phyloP scores from a whole-genome alignment of 2,329 filamentous ascomycete species.

The Atkinsonella hypoxylon region DNA sequence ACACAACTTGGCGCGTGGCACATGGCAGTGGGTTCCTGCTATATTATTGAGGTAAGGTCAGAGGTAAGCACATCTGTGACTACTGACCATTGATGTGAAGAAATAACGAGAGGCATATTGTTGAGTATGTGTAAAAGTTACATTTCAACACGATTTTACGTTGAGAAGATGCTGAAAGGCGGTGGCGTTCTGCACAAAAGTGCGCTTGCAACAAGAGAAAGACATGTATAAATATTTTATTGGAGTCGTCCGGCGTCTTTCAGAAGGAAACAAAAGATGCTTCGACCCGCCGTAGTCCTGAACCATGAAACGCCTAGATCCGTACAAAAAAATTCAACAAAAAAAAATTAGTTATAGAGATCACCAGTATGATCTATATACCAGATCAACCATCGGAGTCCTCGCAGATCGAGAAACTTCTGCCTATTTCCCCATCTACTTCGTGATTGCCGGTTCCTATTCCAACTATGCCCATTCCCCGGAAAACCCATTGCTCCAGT shows the following conservation, averaged over 20 bases:
- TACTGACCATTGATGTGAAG: slow-evolving; percentile 17
- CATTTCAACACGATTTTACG: neutral
- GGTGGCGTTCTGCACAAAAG: neutral
- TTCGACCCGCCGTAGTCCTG: slow-evolving; percentile 16
- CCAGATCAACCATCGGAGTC: slow-evolving; percentile 7
- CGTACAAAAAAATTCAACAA: slow-evolving; percentile 14
- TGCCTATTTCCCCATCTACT: slow-evolving; percentile 1
- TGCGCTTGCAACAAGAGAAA: neutral
- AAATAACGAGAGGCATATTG: neutral
- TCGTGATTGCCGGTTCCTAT: slow-evolving; percentile 5
- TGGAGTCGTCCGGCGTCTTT: slow-evolving; percentile 14
- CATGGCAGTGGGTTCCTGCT: slow-evolving; percentile 2
- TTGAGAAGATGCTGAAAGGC: neutral
- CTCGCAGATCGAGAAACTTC: neutral
- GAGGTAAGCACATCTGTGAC: slow-evolving; percentile 36
- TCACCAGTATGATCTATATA: neutral
- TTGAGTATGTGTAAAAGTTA: neutral
- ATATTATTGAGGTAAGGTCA: slow-evolving; percentile 37
- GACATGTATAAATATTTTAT: slow-evolving; percentile 5
- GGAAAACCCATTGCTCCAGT: slow-evolving; percentile 1
- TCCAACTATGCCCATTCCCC: neutral
- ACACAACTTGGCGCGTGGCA: slow-evolving; percentile 4
- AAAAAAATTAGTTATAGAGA: neutral
- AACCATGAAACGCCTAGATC: slow-evolving; percentile 24
- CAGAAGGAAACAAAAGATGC: slow-evolving; percentile 16